Percentiles rank a stretch among this genome's conserved stretches.
Conservation (phyloP, 2,329 filamentous ascomycete species). For the Pyricularia sp. region DNA sequence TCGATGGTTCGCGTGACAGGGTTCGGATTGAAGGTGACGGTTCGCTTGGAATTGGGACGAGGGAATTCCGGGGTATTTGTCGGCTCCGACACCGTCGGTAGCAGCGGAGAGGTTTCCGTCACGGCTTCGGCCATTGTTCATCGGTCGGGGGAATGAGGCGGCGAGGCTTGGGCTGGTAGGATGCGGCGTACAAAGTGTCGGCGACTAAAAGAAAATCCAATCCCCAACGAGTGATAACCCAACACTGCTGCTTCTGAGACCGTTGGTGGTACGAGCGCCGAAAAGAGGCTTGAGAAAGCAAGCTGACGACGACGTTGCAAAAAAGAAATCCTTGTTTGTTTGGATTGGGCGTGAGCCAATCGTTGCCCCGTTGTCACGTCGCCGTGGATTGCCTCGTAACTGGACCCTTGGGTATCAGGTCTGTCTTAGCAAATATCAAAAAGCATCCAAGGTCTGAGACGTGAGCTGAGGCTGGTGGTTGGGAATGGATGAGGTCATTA, state of each 20-base stretch:
- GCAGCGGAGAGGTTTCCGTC: conserved; percentile 15
- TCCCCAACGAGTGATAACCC: background rate
- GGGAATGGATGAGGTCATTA: conserved; percentile 1
- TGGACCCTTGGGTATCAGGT: background rate
- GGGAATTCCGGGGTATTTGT: conserved; percentile 11
- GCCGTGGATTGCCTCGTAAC: background rate
- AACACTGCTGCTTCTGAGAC: background rate
- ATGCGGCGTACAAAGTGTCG: background rate
- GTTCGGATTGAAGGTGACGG: conserved; percentile 70
- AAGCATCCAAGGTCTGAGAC: background rate
- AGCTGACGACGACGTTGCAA: background rate
- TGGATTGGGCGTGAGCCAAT: background rate
- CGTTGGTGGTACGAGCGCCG: background rate
- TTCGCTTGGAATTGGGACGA: conserved; percentile 43
- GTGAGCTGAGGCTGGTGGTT: background rate
- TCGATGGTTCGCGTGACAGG: conserved; percentile 54
- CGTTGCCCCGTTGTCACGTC: background rate
- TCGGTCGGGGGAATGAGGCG: background rate
- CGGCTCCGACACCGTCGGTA: conserved; percentile 13
- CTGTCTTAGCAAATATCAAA: background rate
- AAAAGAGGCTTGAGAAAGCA: background rate
- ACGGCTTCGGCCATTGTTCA: conserved; percentile 2
- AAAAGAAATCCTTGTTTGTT: background rate
- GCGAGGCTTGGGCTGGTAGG: background rate
- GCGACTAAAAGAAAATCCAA: background rate